Evolutionary conservation across 2,329 filamentous ascomycete genomes (phyloP), one percentile per base, ranked within the genome.

Genomic region (Fusarium subtropicale): DNA sequence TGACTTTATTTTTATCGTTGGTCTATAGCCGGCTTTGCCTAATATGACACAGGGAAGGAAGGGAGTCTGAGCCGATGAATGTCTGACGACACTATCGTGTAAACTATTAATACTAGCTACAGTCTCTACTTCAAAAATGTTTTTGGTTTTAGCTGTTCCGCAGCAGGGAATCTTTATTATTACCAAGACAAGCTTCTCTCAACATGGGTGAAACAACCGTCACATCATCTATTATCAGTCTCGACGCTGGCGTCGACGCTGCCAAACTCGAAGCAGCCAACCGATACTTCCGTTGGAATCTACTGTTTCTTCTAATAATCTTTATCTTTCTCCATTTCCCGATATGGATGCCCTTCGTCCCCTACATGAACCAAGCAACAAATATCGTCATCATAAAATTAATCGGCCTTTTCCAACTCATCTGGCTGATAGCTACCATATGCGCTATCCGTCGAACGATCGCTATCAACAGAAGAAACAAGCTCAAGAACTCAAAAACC

Each of bases 391-490:
- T 69, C 18, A 47, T 69, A 16, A 44, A 45, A 9, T 47, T 54
- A 18, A 54, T 69, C 30, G 30, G 50, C 28, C 56, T 69, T 8
- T 69, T 69, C 26, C 66, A 69, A 47, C 20, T 69, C 9, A 45
- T 69, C 4, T 69, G 66, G 66, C 10, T 69, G 1, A 44, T 69
- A 52, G 66, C 66, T 11, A 69, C 42, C 4, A 54, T 69, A 18
- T 69, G 66, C 28, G 66, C 66, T 9, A 59, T 69, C 18, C 66
- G 66, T 50, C 66, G 66, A 56, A 59, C 66, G 34, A n/a, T 69
- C 22, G 61, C 51, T 20, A 69, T 69, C 18, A 69, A 63, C 11
- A 48, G 15, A 8, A 64, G 64, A 33, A 42, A 56, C 38, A 68
- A 54, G 20, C 33, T 16, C 20, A 68, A 26, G 42, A 46, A 16